Percentiles rank a stretch among this genome's conserved stretches.
These are phyloP conservation scores for Laetiporus sulphureus DNA, from an alignment of 1,284 basidiomycete genomes.

Conservation along the genomic window DNA sequence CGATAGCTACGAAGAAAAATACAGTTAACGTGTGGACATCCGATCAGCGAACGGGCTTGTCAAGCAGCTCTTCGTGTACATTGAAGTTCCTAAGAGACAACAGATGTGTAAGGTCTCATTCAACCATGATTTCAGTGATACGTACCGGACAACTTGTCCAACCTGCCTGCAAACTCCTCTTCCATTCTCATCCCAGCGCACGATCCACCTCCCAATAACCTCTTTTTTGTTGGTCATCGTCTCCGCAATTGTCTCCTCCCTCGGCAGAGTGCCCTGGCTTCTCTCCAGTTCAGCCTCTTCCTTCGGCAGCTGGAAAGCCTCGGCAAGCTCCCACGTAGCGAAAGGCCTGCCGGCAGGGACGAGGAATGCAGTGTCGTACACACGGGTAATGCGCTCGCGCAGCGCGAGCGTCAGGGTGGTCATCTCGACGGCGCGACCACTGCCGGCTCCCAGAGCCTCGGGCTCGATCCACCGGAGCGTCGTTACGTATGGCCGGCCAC, in stretches of 20 bases:
- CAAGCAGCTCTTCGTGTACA: conserved; percentile 74
- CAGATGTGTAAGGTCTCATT: background rate
- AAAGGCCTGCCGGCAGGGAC: conserved; percentile 66
- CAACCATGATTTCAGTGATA: background rate
- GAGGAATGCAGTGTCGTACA: conserved; percentile 72
- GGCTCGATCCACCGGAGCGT: conserved; percentile 28
- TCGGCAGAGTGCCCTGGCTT: conserved; percentile 30
- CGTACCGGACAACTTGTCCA: conserved; percentile 60
- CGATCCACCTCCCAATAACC: conserved; percentile 71
- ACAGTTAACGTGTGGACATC: too few relatives aligned
- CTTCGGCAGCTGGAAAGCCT: conserved; percentile 41
- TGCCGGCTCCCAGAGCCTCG: conserved; percentile 11
- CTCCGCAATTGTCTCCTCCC: conserved; percentile 74
- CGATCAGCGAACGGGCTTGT: conserved; percentile 10
- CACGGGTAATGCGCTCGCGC: conserved; percentile 51
- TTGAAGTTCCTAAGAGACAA: conserved; percentile 59
- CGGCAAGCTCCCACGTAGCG: conserved; percentile 75
- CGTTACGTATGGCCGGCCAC: conserved; percentile 46
- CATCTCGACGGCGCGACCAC: conserved; percentile 49
- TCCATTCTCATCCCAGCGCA: conserved; percentile 62
- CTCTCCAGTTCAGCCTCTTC: conserved; percentile 32
- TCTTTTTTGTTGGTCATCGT: conserved; percentile 58
- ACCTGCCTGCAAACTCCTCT: conserved; percentile 51
- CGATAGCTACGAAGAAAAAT: too few relatives aligned
- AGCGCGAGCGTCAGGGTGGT: conserved; percentile 63